Evolutionary conservation across 2,329 filamentous ascomycete species (phyloP).

Genomic region (Diaporthe citrichinensis): DNA sequence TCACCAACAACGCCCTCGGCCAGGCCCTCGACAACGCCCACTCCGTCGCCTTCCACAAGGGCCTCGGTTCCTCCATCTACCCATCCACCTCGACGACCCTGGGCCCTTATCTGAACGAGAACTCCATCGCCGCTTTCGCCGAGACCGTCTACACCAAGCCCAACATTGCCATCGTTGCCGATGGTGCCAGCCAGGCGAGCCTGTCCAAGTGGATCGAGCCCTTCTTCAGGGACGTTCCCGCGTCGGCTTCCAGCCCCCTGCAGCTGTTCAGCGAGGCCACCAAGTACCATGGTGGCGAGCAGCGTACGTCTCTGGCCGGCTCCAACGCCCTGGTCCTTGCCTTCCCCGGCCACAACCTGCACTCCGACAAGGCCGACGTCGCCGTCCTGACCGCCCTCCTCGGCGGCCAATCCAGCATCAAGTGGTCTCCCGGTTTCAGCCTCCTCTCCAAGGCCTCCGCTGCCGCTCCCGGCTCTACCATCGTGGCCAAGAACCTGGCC

Average conservation of each 20-base stretch:
- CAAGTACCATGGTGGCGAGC: slow-evolving; percentile 96
- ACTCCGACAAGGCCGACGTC: slow-evolving; percentile 89
- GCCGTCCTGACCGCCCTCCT: slow-evolving; percentile 90
- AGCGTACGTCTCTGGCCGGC: slow-evolving; percentile 82
- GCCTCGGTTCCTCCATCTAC: slow-evolving; percentile 85
- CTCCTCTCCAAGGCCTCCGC: slow-evolving; percentile 85
- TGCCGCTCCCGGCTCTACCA: slow-evolving; percentile 74
- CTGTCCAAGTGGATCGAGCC: slow-evolving; percentile 92
- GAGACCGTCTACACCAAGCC: slow-evolving; percentile 86
- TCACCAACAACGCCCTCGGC: slow-evolving; percentile 72
- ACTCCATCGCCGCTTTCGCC: slow-evolving; percentile 82
- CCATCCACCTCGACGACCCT: slow-evolving; percentile 80
- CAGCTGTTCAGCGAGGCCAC: slow-evolving; percentile 73
- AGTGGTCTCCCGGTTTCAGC: slow-evolving; percentile 95
- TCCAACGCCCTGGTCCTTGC: slow-evolving; percentile 87
- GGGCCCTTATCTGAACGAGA: slow-evolving; percentile 84
- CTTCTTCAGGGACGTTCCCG: slow-evolving; percentile 85
- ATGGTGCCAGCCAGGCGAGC: slow-evolving; percentile 82
- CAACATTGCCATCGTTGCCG: slow-evolving; percentile 92
- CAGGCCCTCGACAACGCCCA: slow-evolving; percentile 91
- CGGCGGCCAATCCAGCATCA: slow-evolving; percentile 91
- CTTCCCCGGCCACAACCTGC: slow-evolving; percentile 90
- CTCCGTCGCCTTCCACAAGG: slow-evolving; percentile 90
- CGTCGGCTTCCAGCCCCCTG: slow-evolving; percentile 65
- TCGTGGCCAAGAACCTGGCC: slow-evolving; percentile 81